These are phyloP conservation scores for Talaromyces amestolkiae DNA, from an alignment of 2,329 filamentous ascomycete genomes.

Conservation along the genomic window DNA sequence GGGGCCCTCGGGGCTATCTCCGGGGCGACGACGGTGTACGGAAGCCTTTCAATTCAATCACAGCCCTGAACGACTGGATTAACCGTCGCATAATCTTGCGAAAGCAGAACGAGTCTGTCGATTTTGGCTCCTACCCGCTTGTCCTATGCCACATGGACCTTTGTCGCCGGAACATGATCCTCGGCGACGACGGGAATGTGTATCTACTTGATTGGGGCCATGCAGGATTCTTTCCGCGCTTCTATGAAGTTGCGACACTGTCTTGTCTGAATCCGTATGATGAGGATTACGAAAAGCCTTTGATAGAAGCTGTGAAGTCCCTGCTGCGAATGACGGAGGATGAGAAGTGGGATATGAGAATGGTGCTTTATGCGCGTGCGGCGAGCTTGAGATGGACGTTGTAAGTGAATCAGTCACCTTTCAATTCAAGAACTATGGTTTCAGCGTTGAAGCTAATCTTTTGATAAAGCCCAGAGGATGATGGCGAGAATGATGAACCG, in stretches of 20 bases:
- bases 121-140: slow-evolving; percentile 25
- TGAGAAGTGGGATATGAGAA: slow-evolving; percentile 23
- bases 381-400: slow-evolving; percentile 23
- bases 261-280: slow-evolving; percentile 23
- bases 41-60: slow-evolving; percentile 14
- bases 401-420: slow-evolving; percentile 9
- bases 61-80: slow-evolving; percentile 1
- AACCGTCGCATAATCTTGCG: slow-evolving; percentile 16
- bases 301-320: slow-evolving; percentile 20
- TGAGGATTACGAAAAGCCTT: slow-evolving; percentile 20
- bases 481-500: slow-evolving; percentile 10
- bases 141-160: slow-evolving; percentile 30
- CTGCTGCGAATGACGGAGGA: slow-evolving; percentile 24
- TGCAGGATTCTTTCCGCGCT: slow-evolving; percentile 26
- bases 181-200: slow-evolving; percentile 24
- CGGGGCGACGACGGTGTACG: slow-evolving; percentile 24
- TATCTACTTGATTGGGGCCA: slow-evolving; percentile 28
- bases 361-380: slow-evolving; percentile 22
- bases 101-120: slow-evolving; percentile 23
- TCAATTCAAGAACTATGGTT: background rate
- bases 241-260: slow-evolving; percentile 25
- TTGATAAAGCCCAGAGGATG: background rate
- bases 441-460: slow-evolving; percentile 3
- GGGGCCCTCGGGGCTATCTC: slow-evolving; percentile 21
- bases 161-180: slow-evolving; percentile 28